These are phyloP conservation scores for Leccinum variicolor DNA, from an alignment of 768 basidiomycete species.

Conservation along the genomic window DNA sequence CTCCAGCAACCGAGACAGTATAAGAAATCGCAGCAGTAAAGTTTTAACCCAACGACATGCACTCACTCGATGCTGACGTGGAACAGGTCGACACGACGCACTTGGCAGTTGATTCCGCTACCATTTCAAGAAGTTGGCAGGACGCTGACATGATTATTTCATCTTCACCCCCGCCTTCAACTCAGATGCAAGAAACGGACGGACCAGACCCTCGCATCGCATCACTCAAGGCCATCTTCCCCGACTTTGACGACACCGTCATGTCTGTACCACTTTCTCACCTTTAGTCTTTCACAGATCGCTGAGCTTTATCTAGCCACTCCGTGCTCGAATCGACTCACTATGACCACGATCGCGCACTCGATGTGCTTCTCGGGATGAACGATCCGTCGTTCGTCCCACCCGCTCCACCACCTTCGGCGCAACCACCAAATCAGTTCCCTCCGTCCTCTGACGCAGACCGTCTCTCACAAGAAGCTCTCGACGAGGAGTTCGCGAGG, in stretches of 20 bases:
- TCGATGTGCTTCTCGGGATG: slow-evolving; percentile 80
- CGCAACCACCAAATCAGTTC: not conserved
- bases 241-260: slow-evolving; percentile 73
- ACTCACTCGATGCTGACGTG: slow-evolving; percentile 5
- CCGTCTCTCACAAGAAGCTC: slow-evolving; percentile 52
- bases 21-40: not conserved
- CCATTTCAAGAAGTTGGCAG: not conserved
- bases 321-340: slow-evolving; percentile 70
- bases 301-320: slow-evolving; percentile 36
- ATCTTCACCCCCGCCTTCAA: slow-evolving; percentile 11
- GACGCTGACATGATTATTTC: slow-evolving; percentile 19
- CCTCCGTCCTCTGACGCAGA: slow-evolving; percentile 26
- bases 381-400: slow-evolving; percentile 74
- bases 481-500: slow-evolving; percentile 79
- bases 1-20: not conserved
- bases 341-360: slow-evolving; percentile 70
- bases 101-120: too few species aligned
- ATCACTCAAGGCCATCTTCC: slow-evolving; percentile 66
- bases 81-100: not conserved
- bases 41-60: not conserved
- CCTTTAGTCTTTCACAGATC: not conserved
- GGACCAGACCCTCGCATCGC: slow-evolving; percentile 47
- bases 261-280: slow-evolving; percentile 42
- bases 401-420: slow-evolving; percentile 14
- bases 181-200: not conserved